Conservation (phyloP, 2,329 filamentous ascomycete genomes). For the Trichoderma polysporum region DNA sequence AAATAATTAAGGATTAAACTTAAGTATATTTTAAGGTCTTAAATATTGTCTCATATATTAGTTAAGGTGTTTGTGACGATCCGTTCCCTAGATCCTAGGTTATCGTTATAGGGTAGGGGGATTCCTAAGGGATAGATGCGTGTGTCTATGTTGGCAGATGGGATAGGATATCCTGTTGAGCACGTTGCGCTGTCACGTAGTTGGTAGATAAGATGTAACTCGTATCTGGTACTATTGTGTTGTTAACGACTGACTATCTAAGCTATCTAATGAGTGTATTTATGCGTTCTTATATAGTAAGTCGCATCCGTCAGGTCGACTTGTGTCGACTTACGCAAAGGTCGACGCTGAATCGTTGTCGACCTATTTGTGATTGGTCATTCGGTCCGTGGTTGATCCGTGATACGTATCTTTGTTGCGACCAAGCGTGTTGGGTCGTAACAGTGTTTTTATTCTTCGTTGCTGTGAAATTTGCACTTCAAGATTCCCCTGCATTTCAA, state of each 20-base stretch:
- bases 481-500: constrained; percentile 50
- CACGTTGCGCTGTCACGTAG: not conserved
- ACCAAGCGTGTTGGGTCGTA: too few species aligned
- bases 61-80: not conserved
- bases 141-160: not conserved
- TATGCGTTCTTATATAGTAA: not conserved
- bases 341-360: too few species aligned
- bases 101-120: not conserved
- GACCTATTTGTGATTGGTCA: too few species aligned
- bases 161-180: not conserved
- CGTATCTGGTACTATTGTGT: not conserved
- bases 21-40: too few species aligned
- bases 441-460: too few species aligned
- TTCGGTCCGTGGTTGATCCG: too few species aligned
- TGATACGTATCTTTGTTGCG: too few species aligned
- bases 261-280: not conserved
- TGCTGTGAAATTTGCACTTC: too few species aligned
- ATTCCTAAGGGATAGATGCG: not conserved
- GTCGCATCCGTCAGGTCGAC: too few species aligned
- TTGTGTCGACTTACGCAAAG: too few species aligned
- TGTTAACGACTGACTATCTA: not conserved
- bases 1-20: too few species aligned
- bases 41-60: too few species aligned
- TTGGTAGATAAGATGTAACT: not conserved
- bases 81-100: not conserved